Base-by-base conservation (phyloP, 2,329 filamentous ascomycete species). In the Penicillium sp. region DNA sequence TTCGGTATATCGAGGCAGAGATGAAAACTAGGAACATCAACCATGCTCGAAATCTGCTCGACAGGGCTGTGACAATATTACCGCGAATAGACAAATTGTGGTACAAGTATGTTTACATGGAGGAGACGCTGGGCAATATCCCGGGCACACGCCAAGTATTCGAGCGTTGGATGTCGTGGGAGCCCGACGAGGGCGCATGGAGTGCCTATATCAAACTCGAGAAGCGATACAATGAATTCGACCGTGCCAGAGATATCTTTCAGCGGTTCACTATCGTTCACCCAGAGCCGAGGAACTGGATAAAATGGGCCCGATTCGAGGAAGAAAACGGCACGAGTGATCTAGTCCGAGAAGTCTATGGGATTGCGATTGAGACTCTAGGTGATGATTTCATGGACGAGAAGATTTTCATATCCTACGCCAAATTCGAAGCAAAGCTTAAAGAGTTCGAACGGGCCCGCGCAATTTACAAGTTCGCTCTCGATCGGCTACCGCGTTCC, bases 91-190 rank as follows among this genome's bases (percentile, higher is more conserved):
- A 97, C 71, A 97, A 97, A 80, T 78, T 99, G 33, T 99, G 94
- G 94, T 99, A 96, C 79, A 97, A 97, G 73, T 99, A 97, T 79
- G 91, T 96, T 24, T 96, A 96, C 72, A 95, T 96, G 88, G 93
- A 97, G 77, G 94, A 99, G 81, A 97, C 93, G 76, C 82, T 99
- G 55, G 91, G 91, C 6, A 97, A 99, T 67, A 87, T 99, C 49
- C 86, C 92, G 3, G 94, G 93, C 35, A 95, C 91, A 2, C 81
- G 94, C 58, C 90, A 96, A 65, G 90, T 97, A 0, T 99, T 97
- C 70, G 94, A 99, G 76, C 83, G 94, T 47, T 99, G 94, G 94
- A 93, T 99, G 88, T 87, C 89, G 61, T 99, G 94, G 94, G 91
- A 96, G 71, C 94, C 94, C 0, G 91, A 97, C 64, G 93, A 97